Percentiles rank a stretch among this genome's conserved stretches.
phyloP scores from a whole-genome alignment of 768 basidiomycete species.

The Calocera cornea region DNA sequence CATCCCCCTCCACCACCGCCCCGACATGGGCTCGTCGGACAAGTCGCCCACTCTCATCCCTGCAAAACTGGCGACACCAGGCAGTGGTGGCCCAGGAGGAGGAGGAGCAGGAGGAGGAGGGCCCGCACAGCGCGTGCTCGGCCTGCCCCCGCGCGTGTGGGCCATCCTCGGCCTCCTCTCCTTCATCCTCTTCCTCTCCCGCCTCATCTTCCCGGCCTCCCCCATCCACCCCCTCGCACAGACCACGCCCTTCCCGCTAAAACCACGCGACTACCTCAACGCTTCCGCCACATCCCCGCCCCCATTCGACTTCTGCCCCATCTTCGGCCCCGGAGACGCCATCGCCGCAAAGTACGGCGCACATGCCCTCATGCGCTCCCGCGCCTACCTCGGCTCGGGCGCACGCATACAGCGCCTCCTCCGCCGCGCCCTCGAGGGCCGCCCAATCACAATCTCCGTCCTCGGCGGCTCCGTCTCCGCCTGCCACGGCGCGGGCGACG shows the following conservation, averaged over 20 bases:
- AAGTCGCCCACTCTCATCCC: no score
- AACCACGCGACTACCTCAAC: slow-evolving; percentile 75
- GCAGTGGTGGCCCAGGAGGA: no score
- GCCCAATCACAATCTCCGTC: slow-evolving; percentile 79
- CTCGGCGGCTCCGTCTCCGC: slow-evolving; percentile 92
- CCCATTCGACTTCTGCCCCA: slow-evolving; percentile 75
- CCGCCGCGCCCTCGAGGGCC: slow-evolving; percentile 68
- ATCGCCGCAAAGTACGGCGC: slow-evolving; percentile 70
- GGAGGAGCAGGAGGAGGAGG: no score
- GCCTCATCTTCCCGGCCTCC: slow-evolving; percentile 20
- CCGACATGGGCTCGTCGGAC: no score
- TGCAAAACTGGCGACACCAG: no score
- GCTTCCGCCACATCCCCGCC: slow-evolving; percentile 29
- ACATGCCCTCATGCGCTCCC: slow-evolving; percentile 54
- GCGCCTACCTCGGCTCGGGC: slow-evolving; percentile 67
- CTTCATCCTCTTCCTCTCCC: slow-evolving; percentile 45
- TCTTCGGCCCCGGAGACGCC: slow-evolving; percentile 68
- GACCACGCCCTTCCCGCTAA: slow-evolving; percentile 13
- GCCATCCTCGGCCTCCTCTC: slow-evolving; percentile 44
- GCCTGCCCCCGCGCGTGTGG: background rate
- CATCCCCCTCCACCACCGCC: no score
- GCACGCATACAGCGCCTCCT: slow-evolving; percentile 70
- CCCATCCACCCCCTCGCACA: background rate
- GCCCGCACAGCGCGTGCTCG: slow-evolving; percentile 6
- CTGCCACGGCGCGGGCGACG: slow-evolving; percentile 86